Evolutionary conservation across 208 protist genomes (phyloP), one percentile per base, ranked within the genome.

Genomic region (Trypanosoma avium): DNA sequence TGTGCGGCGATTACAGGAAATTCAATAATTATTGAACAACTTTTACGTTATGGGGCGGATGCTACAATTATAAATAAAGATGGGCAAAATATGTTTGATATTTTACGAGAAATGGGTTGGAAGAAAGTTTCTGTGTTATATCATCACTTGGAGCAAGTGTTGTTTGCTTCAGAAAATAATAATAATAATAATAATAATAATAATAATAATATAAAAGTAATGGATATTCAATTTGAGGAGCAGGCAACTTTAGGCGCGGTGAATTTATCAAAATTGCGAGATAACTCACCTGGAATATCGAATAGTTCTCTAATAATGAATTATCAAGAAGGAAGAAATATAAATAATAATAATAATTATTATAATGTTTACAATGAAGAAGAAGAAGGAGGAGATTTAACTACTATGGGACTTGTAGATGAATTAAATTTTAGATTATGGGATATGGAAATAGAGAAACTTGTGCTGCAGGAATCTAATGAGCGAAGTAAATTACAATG

Each of bases 31-130:
- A 72, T 83, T 17, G 43, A 64, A 9, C 49, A 66, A 4, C 64
- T 94, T 3, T 53, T 89, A n/a, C 55, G 66, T 32, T 57, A 67
- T 35, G 85, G 85, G 17, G 88, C 88, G 0, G 61, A 75, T n/a
- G 52, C 79, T 2, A 42, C 26, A 8, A 62, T 38, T 4, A 52
- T 3, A 21, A 82, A 81, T 57, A 7, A 57, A 7, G 15, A 50
- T 0, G 61, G 62, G 9, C 69, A 81, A 13, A 75, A 40, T 15
- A 68, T 86, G 33, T 50, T 78, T 45, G 60, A 64, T 2, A 43
- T 90, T 1, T 57, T 92, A 3, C 57, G 79, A 0, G 9, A 22
- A 33, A 52, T 71, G 56, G 26, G 49, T 1, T 59, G 42, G 42
- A 15, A 45, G 2, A 5, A 29, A 19, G 17, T 55, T 1, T 62